Base-by-base conservation (phyloP, 2,329 filamentous ascomycete genomes). In the Claviceps citrina region DNA sequence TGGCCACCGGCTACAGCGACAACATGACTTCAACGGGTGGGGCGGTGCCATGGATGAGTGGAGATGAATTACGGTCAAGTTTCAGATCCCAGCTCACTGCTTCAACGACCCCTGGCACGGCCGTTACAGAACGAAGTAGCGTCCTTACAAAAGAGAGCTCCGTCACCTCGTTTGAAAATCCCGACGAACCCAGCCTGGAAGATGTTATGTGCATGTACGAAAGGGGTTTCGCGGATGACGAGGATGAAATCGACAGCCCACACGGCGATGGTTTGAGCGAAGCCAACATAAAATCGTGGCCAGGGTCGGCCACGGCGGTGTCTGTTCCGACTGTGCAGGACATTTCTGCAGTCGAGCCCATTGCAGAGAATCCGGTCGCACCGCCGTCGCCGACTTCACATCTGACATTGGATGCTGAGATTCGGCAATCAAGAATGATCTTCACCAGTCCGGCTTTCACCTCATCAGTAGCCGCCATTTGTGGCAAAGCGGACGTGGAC, bases 61-160 rank as follows among this genome's bases (percentile, higher is more conserved):
- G 62, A 40, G 70, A 73, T 42, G 70, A 73, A 52, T 58, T 66
- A 25, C 65, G 71, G 27, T 70, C 68, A 0, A 76, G 71, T 56
- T 71, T 67, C 49, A 67, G 71, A 41, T 74, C 72, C 12, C 71
- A 75, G 45, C 56, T 68, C 38, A 70, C 71, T 15, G 56, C 64
- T 27, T 74, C 71, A 3, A 71, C 70, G 5, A 62, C 64, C 20
- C 70, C 69, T 25, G 86, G 80, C 19, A 72, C 70, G 2, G 49
- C 58, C 5, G 76, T 78, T n/a, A 93, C 84, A 1, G 84, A 89
- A 54, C 72, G 84, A 45, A 93, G 84, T 57, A 94, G 86, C 53
- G 69, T 91, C 37, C 58, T 80, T 47, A 91, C 85, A 3, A 85
- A 83, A 49, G 75, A 76, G 44, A 93, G 82, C 63, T 86, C 82